Evolutionary conservation across 164 flowering plant genomes (phyloP).

Genomic region (Akebia trifoliata): DNA sequence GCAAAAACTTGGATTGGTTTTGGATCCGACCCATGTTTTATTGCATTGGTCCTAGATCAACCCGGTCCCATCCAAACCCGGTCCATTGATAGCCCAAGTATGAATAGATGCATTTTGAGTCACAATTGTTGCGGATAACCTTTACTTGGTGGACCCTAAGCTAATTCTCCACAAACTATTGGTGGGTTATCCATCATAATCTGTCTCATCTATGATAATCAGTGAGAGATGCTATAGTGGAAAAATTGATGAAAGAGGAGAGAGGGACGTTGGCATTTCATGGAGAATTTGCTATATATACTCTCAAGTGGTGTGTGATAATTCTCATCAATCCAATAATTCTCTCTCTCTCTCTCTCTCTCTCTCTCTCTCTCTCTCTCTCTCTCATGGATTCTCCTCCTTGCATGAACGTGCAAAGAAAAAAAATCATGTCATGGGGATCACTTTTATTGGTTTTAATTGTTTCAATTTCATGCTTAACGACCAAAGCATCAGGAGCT

Average conservation of each 20-base stretch:
- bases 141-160: too few species aligned
- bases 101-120: too few species aligned
- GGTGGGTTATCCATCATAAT: conserved; percentile 5
- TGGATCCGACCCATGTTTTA: too few species aligned
- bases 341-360: conserved; percentile 3
- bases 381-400: neutral
- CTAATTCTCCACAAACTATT: neutral
- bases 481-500: conserved; percentile 1
- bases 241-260: neutral
- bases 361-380: conserved; percentile 4
- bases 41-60: too few species aligned
- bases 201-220: conserved; percentile 8
- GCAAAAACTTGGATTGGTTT: too few species aligned
- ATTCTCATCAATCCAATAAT: neutral
- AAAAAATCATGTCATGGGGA: neutral
- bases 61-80: too few species aligned
- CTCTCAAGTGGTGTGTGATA: neutral
- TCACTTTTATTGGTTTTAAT: conserved; percentile 7
- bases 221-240: conserved; percentile 14
- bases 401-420: conserved; percentile 8
- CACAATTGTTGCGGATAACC: too few species aligned
- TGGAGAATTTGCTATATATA: conserved; percentile 15
- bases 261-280: neutral
- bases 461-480: conserved; percentile 2
- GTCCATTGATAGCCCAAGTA: too few species aligned